Base-by-base conservation (phyloP, 1,284 basidiomycete species). In the Peniophora sp. region DNA sequence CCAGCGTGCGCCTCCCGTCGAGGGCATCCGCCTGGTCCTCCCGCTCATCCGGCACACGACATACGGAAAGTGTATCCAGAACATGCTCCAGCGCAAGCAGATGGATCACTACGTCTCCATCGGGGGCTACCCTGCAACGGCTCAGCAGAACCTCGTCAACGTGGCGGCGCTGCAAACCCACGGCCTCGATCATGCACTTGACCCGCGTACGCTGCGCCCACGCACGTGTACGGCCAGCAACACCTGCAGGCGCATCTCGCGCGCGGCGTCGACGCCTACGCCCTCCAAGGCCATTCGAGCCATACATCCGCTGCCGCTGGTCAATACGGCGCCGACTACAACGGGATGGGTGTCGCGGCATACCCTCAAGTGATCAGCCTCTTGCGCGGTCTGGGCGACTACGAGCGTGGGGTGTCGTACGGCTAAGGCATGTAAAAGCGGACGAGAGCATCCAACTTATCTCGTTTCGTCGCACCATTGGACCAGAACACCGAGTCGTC, bases 61-160 rank as follows among this genome's bases (percentile, higher is more conserved):
- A 2, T 97, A 97, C 62, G 94, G 94, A 61, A 97, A 97, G 75
- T 87, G 95, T 49, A 97, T 97, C 61, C 94, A 97, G 70, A 94
- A 92, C 74, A 97, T 97, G 72, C 75, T 97, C 51, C 92, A 96
- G 68, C 88, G 92, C 51, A 91, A 95, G 71, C 89, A 92, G 64
- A 76, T 84, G 69, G 88, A 90, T 58, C 80, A 76, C 57, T 85
- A 75, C 56, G 27, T 5, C 12, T 32, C 27, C 6, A 12, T 32
- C 27, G 77, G 71, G 42, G 79, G 76, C 60, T 75, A 79, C 57
- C 74, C 79, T 55, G 15, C 37, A 6, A 5, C 27, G 27, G 76
- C 74, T 58, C 84, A 83, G 60, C 79, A 79, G 55, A 68, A 72
- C n/a, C 70, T 85, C 54, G 71, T 78, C 54, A 81, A 77, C 59